Percentiles rank a stretch among this genome's conserved stretches.
These are phyloP conservation scores for Cladophialophora psammophila DNA, from an alignment of 2,329 filamentous ascomycete genomes.

Conservation along the genomic window DNA sequence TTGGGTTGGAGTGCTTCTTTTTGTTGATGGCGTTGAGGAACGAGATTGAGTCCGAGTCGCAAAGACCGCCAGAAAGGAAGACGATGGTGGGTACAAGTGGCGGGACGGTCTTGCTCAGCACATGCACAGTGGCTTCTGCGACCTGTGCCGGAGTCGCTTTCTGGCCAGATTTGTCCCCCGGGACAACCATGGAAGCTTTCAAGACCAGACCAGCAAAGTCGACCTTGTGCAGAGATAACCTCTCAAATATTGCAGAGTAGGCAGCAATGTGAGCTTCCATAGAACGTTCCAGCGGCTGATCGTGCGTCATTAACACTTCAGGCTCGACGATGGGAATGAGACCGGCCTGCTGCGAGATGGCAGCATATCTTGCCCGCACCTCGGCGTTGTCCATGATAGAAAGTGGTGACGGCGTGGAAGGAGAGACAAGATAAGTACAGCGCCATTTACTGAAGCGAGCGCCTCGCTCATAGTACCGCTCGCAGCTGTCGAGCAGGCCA, in stretches of 20 bases:
- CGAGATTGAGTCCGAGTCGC: slow-evolving; percentile 1
- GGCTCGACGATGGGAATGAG: not conserved
- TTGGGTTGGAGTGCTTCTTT: not conserved
- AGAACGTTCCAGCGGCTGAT: not conserved
- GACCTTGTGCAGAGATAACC: not conserved
- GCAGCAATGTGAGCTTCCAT: not conserved
- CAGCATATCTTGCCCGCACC: not conserved
- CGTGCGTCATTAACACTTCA: not conserved
- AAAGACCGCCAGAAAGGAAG: not conserved
- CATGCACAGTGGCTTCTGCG: not conserved
- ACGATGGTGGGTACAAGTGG: not conserved
- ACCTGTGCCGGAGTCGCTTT: not conserved
- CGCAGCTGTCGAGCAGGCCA: not conserved
- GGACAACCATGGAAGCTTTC: not conserved
- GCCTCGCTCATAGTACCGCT: not conserved
- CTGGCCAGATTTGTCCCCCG: not conserved
- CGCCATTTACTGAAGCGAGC: slow-evolving; percentile 6
- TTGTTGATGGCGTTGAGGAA: slow-evolving; percentile 3
- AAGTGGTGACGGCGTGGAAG: not conserved
- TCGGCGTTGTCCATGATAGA: not conserved
- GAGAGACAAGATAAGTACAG: not conserved
- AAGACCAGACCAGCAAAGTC: not conserved
- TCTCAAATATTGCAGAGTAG: not conserved
- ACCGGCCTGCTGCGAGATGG: not conserved
- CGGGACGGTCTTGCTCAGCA: not conserved